These are phyloP conservation scores for Ceratocystis huliohia DNA, from an alignment of 2,329 filamentous ascomycete genomes.

Conservation along the genomic window DNA sequence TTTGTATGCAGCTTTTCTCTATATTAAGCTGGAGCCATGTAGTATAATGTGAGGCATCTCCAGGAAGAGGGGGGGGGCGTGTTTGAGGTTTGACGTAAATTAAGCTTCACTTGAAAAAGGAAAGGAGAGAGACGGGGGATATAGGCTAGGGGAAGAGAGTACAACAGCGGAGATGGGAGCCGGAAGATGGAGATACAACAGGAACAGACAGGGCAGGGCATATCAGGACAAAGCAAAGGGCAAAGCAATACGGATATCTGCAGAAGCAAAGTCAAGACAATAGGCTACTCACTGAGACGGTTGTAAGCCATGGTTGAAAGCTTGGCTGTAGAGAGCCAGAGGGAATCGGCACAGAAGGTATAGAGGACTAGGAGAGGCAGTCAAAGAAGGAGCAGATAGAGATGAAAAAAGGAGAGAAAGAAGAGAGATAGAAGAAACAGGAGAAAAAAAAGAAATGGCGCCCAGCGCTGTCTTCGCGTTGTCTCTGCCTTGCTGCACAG, in stretches of 20 bases:
- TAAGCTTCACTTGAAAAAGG: neutral
- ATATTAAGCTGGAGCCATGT: neutral
- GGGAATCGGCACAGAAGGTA: neutral
- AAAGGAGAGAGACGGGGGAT: neutral
- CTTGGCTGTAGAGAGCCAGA: neutral
- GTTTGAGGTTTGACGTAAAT: slow-evolving; percentile 16
- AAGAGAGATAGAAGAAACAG: neutral
- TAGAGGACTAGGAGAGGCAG: neutral
- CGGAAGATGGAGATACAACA: neutral
- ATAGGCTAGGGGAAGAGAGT: neutral
- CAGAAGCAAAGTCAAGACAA: neutral
- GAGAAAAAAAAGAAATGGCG: no score
- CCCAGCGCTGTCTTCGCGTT: no score
- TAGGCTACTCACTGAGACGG: slow-evolving; percentile 21
- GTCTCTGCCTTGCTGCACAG: no score
- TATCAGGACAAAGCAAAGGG: neutral
- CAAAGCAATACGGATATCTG: neutral
- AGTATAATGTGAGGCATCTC: neutral
- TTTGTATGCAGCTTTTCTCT: neutral
- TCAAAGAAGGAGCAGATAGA: neutral
- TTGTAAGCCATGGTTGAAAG: slow-evolving; percentile 22
- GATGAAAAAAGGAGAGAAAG: neutral
- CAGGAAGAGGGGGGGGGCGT: neutral
- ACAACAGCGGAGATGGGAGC: neutral
- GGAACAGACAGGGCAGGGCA: neutral